Percentiles rank a stretch among this genome's conserved stretches.
Evolutionary conservation across 2,329 filamentous ascomycete genomes (phyloP).

Genomic region (Pseudonectria buxi): DNA sequence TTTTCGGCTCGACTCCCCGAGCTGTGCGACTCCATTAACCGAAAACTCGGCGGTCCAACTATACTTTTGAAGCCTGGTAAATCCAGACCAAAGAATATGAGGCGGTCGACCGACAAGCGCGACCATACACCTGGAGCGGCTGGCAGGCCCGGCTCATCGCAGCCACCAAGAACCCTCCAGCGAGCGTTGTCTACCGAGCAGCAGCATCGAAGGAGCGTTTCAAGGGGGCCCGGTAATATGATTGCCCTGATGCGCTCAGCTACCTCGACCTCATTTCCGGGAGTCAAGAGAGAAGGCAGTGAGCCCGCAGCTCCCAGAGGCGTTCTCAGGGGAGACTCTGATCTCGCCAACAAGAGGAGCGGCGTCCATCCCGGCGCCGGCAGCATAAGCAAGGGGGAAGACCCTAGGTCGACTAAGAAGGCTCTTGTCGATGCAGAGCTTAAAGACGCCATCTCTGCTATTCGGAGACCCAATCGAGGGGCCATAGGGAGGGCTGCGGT

Average conservation of each 20-base stretch:
- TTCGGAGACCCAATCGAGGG: constrained; percentile 70
- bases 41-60: constrained; percentile 65
- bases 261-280: constrained; percentile 53
- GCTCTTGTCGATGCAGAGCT: constrained; percentile 63
- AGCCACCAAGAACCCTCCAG: constrained; percentile 48
- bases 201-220: constrained; percentile 46
- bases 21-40: constrained; percentile 62
- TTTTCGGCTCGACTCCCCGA: constrained; percentile 72
- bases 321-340: constrained; percentile 37
- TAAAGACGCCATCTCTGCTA: constrained; percentile 63
- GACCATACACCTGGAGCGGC: constrained; percentile 46
- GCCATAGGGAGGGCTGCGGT: constrained; percentile 60
- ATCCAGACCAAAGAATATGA: constrained; percentile 35
- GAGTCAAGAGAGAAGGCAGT: constrained; percentile 62
- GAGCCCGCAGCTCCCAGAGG: constrained; percentile 49
- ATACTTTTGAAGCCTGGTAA: constrained; percentile 50
- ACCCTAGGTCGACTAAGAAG: constrained; percentile 57
- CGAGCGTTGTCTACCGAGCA: constrained; percentile 56
- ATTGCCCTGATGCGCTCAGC: constrained; percentile 63
- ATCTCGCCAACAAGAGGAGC: constrained; percentile 34
- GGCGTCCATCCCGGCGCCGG: constrained; percentile 33
- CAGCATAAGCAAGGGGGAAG: constrained; percentile 44
- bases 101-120: constrained; percentile 34
- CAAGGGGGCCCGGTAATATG: constrained; percentile 48
- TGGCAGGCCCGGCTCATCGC: constrained; percentile 38